These are phyloP conservation scores for Benincasa hispida DNA, from an alignment of 306 rosid species.

Conservation along the genomic window DNA sequence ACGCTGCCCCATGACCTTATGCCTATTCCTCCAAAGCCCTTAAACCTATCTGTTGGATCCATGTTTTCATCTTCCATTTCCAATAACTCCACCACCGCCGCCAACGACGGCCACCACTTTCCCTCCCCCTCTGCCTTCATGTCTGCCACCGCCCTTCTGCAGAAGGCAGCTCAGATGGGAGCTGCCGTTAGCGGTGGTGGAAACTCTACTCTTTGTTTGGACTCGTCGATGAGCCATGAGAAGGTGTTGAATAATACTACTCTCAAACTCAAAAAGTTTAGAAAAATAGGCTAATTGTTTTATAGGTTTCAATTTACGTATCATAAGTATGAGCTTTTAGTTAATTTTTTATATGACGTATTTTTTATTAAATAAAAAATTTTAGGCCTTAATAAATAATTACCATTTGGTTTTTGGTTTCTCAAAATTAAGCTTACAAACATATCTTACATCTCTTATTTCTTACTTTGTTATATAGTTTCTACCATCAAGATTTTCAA, in stretches of 20 bases:
- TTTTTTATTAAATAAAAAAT: no score
- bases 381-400: no score
- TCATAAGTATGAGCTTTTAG: no score
- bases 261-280: not conserved
- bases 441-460: no score
- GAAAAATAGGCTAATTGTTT: no score
- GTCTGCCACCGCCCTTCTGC: conserved; percentile 73
- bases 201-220: not conserved
- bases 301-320: no score
- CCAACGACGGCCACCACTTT: not conserved
- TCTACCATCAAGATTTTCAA: no score
- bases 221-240: not conserved
- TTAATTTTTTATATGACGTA: no score
- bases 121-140: conserved; percentile 15
- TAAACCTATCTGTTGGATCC: not conserved
- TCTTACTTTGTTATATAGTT: no score
- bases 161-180: conserved; percentile 87
- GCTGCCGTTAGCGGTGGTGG: conserved; percentile 25
- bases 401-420: no score
- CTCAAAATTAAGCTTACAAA: no score
- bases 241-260: not conserved
- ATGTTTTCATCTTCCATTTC: conserved; percentile 22
- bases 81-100: conserved; percentile 16
- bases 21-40: not conserved
- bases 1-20: not conserved